phyloP scores from a whole-genome alignment of 345 rosid species.

The Raphanus raphanistrum region DNA sequence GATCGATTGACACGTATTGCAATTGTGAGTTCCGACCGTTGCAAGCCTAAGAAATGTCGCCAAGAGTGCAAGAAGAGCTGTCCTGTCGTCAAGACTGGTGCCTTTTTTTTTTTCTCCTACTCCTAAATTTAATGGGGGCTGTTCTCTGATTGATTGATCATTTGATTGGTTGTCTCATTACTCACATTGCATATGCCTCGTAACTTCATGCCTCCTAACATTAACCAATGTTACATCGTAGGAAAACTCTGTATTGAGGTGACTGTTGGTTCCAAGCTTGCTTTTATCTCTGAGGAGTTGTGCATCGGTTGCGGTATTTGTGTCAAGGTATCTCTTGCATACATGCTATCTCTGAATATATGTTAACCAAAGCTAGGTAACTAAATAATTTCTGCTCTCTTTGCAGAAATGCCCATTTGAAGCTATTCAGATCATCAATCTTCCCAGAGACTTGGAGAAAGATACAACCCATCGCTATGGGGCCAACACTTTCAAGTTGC shows the following conservation, averaged over 20 bases:
- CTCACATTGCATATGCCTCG: not conserved
- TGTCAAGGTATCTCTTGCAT: constrained; percentile 69
- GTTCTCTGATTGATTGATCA: not conserved
- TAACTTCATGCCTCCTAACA: not conserved
- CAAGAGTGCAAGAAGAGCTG: constrained; percentile 99
- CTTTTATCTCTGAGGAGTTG: constrained; percentile 95
- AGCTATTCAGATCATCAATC: constrained; percentile 96
- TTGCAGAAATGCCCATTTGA: constrained; percentile 96
- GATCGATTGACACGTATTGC: constrained; percentile 97
- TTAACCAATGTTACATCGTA: constrained; percentile 18
- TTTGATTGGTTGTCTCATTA: too few relatives aligned
- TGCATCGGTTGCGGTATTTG: constrained; percentile 99
- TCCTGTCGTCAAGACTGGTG: constrained; percentile 98
- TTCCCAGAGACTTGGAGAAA: constrained; percentile 88
- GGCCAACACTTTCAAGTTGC: constrained; percentile 88
- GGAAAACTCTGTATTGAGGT: constrained; percentile 98
- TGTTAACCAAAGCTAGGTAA: not conserved
- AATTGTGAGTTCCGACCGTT: constrained; percentile 81
- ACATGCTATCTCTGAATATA: not conserved
- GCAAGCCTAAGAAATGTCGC: constrained; percentile 97
- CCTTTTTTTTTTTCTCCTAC: not conserved
- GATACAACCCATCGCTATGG: constrained; percentile 98
- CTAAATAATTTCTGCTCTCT: not conserved
- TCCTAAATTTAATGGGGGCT: not conserved
- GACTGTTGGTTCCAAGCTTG: constrained; percentile 69